Conservation (phyloP, 148 eudicot genomes). For the Camellia sinensis region DNA sequence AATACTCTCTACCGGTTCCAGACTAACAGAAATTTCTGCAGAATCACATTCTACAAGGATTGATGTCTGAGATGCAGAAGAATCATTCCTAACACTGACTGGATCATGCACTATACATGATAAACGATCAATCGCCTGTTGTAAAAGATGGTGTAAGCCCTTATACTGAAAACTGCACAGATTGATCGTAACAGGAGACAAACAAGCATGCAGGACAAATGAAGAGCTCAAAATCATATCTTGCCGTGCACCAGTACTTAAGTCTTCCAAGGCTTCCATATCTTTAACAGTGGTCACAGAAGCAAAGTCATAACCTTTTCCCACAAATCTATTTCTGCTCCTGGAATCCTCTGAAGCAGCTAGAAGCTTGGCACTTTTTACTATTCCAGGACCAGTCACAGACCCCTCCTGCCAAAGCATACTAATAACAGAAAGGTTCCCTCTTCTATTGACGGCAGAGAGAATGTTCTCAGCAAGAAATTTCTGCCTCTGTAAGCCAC, state of each 20-base stretch:
- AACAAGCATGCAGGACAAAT: constrained; percentile 52
- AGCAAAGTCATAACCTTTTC: constrained; percentile 66
- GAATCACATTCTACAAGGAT: constrained; percentile 69
- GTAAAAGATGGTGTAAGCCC: constrained; percentile 41
- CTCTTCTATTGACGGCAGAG: constrained; percentile 40
- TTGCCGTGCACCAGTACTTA: constrained; percentile 39
- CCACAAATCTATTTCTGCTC: constrained; percentile 34
- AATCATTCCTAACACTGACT: constrained; percentile 25
- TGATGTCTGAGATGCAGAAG: constrained; percentile 49
- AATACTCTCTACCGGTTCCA: constrained; percentile 41
- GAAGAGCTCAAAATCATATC: constrained; percentile 72
- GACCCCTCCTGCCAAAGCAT: constrained; percentile 65
- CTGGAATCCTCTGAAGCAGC: constrained; percentile 60
- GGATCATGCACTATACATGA: constrained; percentile 35
- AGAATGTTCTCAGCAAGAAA: constrained; percentile 46
- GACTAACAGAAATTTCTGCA: constrained; percentile 45
- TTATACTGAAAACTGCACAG: constrained; percentile 48
- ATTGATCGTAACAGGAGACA: constrained; percentile 47
- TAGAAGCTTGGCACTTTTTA: constrained; percentile 59
- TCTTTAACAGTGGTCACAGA: constrained; percentile 60
- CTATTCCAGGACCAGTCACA: constrained; percentile 67
- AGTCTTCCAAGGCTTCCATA: constrained; percentile 42
- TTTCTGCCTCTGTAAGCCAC: constrained; percentile 21
- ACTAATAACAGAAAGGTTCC: constrained; percentile 51
- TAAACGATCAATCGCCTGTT: constrained; percentile 45